Evolutionary conservation across 805 yeast species (phyloP).

Genomic region (Peterozyma xylosa): DNA sequence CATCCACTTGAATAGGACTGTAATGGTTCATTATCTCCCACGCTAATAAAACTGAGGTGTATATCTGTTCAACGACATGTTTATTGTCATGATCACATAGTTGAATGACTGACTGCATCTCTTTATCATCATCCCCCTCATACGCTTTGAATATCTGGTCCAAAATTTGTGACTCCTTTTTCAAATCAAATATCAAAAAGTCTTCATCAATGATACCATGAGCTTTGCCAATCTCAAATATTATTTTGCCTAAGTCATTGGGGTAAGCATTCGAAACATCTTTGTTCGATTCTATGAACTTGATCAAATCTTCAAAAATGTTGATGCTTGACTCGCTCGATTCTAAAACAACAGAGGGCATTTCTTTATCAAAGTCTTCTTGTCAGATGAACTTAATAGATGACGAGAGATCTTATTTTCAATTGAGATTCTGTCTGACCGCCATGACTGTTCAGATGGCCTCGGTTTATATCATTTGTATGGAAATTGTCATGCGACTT

Average conservation of each 20-base stretch:
- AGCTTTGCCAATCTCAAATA: conserved; percentile 16
- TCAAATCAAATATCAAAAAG: conserved; percentile 16
- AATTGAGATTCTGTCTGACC: too few species aligned
- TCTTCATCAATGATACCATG: conserved; percentile 19
- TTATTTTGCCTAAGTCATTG: not conserved
- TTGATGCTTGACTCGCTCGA: not conserved
- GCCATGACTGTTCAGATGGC: too few species aligned
- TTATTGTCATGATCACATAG: conserved; percentile 17
- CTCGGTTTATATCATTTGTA: too few species aligned
- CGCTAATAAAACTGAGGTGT: conserved; percentile 7
- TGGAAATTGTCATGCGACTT: too few species aligned
- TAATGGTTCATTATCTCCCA: too few species aligned
- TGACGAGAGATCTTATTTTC: too few species aligned
- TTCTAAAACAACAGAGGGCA: too few species aligned
- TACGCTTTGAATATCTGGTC: conserved; percentile 24
- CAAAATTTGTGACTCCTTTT: conserved; percentile 18
- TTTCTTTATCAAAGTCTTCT: too few species aligned
- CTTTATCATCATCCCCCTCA: conserved; percentile 22
- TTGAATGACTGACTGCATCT: conserved; percentile 21
- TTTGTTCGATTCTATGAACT: not conserved
- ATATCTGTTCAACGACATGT: conserved; percentile 5
- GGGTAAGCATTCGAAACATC: not conserved
- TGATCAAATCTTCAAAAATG: not conserved
- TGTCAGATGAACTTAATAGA: too few species aligned
- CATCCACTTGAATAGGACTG: conserved; percentile 12